These are phyloP conservation scores for Penicillium soppii DNA, from an alignment of 495 filamentous ascomycete species.

Conservation along the genomic window DNA sequence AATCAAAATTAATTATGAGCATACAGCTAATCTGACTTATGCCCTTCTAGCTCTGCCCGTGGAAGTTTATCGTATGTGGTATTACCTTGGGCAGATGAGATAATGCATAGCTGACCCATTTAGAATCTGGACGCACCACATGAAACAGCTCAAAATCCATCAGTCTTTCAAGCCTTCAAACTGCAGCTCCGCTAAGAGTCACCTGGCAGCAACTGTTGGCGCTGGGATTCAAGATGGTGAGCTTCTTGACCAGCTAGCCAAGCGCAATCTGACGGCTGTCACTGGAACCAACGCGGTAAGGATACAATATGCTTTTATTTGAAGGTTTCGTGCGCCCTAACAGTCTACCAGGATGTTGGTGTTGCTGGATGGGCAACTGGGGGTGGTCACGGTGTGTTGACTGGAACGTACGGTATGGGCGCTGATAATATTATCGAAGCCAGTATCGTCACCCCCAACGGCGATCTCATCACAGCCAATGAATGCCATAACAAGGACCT, in stretches of 20 bases:
- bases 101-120: neutral
- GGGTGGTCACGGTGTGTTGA: conserved; percentile 39
- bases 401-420: conserved; percentile 26
- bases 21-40: neutral
- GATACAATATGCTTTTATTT: neutral
- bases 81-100: neutral
- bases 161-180: neutral
- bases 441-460: conserved; percentile 23
- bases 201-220: conserved; percentile 6
- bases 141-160: conserved; percentile 7
- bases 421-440: conserved; percentile 28
- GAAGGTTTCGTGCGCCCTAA: neutral
- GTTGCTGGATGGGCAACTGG: conserved; percentile 8
- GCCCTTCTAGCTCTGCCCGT: neutral
- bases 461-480: conserved; percentile 31
- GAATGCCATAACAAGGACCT: conserved; percentile 37
- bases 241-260: neutral
- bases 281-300: neutral
- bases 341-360: neutral
- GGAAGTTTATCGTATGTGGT: conserved; percentile 3
- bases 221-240: conserved; percentile 11
- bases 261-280: conserved; percentile 2
- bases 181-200: neutral
- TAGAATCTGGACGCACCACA: conserved; percentile 10
- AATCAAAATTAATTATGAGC: neutral